Conservation (phyloP, 768 basidiomycete species). For the Royoungia palumana region DNA sequence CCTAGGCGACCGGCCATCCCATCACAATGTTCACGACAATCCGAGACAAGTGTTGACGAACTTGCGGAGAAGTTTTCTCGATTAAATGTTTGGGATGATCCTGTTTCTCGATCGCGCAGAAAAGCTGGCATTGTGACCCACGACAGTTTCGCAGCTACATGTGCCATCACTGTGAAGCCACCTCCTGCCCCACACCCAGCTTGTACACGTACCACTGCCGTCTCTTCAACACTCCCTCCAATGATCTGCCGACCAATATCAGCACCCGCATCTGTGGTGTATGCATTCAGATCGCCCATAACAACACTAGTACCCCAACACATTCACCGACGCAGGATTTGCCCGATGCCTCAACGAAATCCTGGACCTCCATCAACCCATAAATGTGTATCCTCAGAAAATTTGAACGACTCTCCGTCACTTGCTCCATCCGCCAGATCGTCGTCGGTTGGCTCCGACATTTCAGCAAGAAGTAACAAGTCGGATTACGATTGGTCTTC, state of each 20-base stretch:
- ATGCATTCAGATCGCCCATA: conserved; percentile 17
- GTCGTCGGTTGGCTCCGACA: background rate
- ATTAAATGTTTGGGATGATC: conserved; percentile 10
- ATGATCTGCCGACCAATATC: background rate
- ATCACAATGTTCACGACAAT: background rate
- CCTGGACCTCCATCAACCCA: background rate
- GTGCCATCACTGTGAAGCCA: conserved; percentile 12
- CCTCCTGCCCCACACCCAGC: conserved; percentile 18
- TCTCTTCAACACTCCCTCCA: background rate
- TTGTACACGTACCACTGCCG: background rate
- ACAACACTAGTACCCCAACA: conserved; percentile 11
- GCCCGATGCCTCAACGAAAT: conserved; percentile 27
- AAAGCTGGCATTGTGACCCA: background rate
- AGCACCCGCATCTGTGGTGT: conserved; percentile 9
- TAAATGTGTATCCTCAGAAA: background rate
- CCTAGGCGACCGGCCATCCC: background rate
- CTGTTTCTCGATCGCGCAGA: background rate
- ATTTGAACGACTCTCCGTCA: background rate
- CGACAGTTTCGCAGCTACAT: conserved; percentile 2
- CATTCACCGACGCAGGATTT: conserved; percentile 13
- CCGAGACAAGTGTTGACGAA: background rate
- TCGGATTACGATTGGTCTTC: background rate
- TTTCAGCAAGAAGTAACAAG: background rate
- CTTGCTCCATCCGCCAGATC: background rate
- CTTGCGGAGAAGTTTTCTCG: conserved; percentile 9